phyloP scores from a whole-genome alignment of 1,284 basidiomycete genomes.

The Ceratobasidium sp. region DNA sequence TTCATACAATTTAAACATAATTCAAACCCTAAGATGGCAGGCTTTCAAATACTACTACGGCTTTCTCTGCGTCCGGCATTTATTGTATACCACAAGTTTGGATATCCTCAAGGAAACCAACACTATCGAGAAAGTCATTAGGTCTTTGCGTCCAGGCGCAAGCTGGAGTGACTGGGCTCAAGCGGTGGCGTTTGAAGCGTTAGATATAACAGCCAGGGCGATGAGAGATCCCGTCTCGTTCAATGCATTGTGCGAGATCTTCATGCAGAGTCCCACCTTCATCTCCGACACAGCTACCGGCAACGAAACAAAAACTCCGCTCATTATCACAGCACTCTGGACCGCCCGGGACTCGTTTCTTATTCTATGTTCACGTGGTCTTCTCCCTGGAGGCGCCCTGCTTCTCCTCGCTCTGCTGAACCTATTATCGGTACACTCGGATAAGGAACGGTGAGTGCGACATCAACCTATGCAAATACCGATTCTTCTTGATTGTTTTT shows the following conservation, averaged over 20 bases:
- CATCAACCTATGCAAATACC: neutral
- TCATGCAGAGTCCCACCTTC: neutral
- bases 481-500: neutral
- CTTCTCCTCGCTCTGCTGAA: neutral
- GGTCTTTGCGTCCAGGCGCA: neutral
- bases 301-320: too few relatives aligned
- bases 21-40: neutral
- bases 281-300: too few relatives aligned
- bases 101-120: neutral
- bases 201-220: neutral
- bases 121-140: neutral
- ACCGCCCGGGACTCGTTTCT: neutral
- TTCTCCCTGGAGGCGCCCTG: neutral
- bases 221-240: neutral
- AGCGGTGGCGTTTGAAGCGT: neutral
- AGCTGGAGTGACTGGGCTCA: neutral
- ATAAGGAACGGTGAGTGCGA: neutral
- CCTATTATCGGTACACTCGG: neutral
- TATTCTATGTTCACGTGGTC: neutral
- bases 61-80: neutral
- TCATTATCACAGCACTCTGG: neutral
- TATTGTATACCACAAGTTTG: neutral
- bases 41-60: slow-evolving; percentile 12
- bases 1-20: neutral
- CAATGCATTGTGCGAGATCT: neutral